These are phyloP conservation scores for Penicillium brasilianum DNA, from an alignment of 2,329 filamentous ascomycete species.

Conservation along the genomic window DNA sequence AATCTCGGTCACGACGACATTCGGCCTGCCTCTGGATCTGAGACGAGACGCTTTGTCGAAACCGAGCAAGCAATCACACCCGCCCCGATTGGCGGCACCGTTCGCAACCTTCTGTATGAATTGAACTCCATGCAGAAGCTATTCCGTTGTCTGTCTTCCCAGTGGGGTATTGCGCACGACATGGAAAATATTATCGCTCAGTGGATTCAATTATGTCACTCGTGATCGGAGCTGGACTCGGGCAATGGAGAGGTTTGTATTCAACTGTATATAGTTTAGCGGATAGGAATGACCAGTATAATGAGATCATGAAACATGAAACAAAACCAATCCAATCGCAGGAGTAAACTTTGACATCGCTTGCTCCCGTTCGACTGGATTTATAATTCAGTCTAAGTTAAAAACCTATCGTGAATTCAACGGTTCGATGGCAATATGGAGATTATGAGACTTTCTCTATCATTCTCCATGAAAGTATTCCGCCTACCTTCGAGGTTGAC, in stretches of 20 bases:
- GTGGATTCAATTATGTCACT: conserved; percentile 53
- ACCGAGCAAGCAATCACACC: conserved; percentile 30
- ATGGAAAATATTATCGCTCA: conserved; percentile 52
- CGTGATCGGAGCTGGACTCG: conserved; percentile 2
- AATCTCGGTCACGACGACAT: conserved; percentile 35
- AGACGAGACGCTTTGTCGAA: conserved; percentile 47
- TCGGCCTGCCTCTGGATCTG: conserved; percentile 34
- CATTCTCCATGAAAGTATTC: no score
- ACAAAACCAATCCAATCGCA: neutral
- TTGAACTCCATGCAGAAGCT: conserved; percentile 55
- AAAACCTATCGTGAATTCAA: no score
- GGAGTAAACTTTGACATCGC: no score
- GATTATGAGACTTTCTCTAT: no score
- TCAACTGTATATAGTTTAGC: neutral
- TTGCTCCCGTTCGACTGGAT: no score
- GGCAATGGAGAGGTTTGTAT: neutral
- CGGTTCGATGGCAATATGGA: no score
- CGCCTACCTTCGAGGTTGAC: no score
- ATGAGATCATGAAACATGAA: neutral
- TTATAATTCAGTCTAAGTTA: no score
- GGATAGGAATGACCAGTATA: neutral
- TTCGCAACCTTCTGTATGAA: conserved; percentile 53
- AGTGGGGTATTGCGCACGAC: conserved; percentile 54
- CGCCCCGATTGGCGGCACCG: conserved; percentile 30
- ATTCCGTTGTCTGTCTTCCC: conserved; percentile 50